Evolutionary conservation across 345 rosid genomes (phyloP), one percentile per base, ranked within the genome.

Genomic region (Orychophragmus violaceus): DNA sequence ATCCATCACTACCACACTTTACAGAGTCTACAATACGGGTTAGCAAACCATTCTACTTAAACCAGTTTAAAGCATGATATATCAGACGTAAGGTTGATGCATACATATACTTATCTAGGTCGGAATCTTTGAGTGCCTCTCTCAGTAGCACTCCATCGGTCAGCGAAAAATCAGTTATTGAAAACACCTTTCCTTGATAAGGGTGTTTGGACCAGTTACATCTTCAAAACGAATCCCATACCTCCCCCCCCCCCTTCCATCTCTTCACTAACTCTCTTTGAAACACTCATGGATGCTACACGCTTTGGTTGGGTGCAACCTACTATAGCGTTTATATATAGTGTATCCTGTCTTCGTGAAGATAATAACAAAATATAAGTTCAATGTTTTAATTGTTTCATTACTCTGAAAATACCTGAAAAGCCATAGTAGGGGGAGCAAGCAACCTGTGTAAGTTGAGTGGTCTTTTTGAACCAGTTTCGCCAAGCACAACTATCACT

Each of bases 251-350:
- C 95, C 57, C 89, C 83, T 22, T 88, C 99, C 99, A 94, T 94
- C 82, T 94, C 99, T 84, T 90, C 99, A 23, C 97, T 94, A 62
- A 94, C 99, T 84, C 99, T 81, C 79, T 94, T 94, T 55, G 99
- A 97, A 67, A 94, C 99, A 76, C 99, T 94, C 99, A 94, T 90
- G 51, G 99, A 97, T 70, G 97, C 99, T 44, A 94, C 99, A 78
- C 99, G 95, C 76, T 97, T 84, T 53, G 99, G 99, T 68, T 94
- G 97, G 75, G 99, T 94, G 76, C 99, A 94, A 52, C 99, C 99
- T 28, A 94, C 86, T 23, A 87, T 70, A 35, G 95, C 95, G 59
- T 44, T 82, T n/a, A n/a, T n/a, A n/a, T 14, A 48, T 29, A 59
- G 97, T 88, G 78, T 90, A 94, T n/a, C 22, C 88, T 87, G 79